Conservation (phyloP, 2,329 filamentous ascomycete species). For the Aspergillus pseudotamarii region DNA sequence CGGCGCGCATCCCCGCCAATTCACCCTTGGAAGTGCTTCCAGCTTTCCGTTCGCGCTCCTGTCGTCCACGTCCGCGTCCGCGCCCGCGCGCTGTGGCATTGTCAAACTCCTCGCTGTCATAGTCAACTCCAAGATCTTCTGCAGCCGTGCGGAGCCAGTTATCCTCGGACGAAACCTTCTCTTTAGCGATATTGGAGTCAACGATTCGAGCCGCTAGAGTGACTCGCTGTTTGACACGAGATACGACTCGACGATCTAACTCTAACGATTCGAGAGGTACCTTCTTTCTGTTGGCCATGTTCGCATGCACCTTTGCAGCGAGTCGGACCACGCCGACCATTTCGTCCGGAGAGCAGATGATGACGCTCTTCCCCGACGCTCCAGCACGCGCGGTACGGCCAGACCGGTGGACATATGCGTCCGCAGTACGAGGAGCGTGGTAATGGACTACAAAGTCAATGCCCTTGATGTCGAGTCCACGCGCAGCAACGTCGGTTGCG, state of each 20-base stretch:
- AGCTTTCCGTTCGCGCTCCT: conserved; percentile 73
- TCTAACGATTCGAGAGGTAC: conserved; percentile 74
- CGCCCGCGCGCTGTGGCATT: conserved; percentile 52
- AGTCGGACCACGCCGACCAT: conserved; percentile 81
- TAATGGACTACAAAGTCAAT: conserved; percentile 94
- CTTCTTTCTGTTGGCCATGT: conserved; percentile 57
- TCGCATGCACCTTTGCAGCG: conserved; percentile 82
- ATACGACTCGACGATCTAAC: conserved; percentile 77
- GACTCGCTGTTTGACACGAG: conserved; percentile 74
- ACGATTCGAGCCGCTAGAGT: conserved; percentile 84
- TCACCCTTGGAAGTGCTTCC: conserved; percentile 72
- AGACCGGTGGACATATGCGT: conserved; percentile 93
- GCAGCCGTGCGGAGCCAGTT: conserved; percentile 82
- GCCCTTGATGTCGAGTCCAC: conserved; percentile 88
- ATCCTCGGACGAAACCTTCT: conserved; percentile 81
- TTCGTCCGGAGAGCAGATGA: conserved; percentile 91
- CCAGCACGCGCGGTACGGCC: conserved; percentile 88
- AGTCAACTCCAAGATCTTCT: conserved; percentile 91
- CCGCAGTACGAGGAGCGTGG: conserved; percentile 86
- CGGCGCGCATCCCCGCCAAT: conserved; percentile 67
- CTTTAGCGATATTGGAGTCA: conserved; percentile 80
- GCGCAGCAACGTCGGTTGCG: conserved; percentile 89
- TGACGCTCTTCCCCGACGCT: conserved; percentile 75
- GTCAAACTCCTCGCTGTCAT: conserved; percentile 84
- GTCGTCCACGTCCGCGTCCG: conserved; percentile 74